Evolutionary conservation across 176 grass and related monocot species (phyloP).

Genomic region (Eragrostis curvula): DNA sequence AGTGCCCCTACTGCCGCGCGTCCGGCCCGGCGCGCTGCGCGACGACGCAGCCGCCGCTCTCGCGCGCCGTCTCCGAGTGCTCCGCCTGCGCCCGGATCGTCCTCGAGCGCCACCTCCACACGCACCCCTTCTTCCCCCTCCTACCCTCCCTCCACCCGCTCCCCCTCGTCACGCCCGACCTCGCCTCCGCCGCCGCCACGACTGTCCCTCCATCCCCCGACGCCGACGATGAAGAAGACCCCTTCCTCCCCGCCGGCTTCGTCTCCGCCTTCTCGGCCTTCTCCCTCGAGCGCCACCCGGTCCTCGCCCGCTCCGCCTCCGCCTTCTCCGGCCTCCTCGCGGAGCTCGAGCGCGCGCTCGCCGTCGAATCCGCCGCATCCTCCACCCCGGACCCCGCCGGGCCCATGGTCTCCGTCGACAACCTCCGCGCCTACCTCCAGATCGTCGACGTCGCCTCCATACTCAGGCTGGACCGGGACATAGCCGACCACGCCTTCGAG

Average conservation of each 20-base stretch:
- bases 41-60: slow-evolving; percentile 60
- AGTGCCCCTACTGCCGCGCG: slow-evolving; percentile 83
- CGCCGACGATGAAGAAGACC: slow-evolving; percentile 54
- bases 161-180: slow-evolving; percentile 85
- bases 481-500: slow-evolving; percentile 93
- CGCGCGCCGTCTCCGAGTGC: slow-evolving; percentile 80
- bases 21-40: slow-evolving; percentile 61
- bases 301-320: slow-evolving; percentile 78
- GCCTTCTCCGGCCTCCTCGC: slow-evolving; percentile 94
- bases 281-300: slow-evolving; percentile 83
- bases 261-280: slow-evolving; percentile 95
- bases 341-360: slow-evolving; percentile 91
- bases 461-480: slow-evolving; percentile 78
- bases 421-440: slow-evolving; percentile 94
- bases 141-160: slow-evolving; percentile 69
- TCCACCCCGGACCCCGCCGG: slow-evolving; percentile 65
- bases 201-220: background rate
- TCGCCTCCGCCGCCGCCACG: slow-evolving; percentile 42
- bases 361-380: slow-evolving; percentile 45
- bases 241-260: slow-evolving; percentile 90
- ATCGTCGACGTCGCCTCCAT: slow-evolving; percentile 91
- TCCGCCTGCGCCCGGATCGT: slow-evolving; percentile 77
- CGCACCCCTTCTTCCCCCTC: slow-evolving; percentile 86
- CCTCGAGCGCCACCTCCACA: slow-evolving; percentile 75
- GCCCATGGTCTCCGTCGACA: slow-evolving; percentile 89